Conservation (phyloP, 306 rosid genomes). For the Prinsepia uniflora region DNA sequence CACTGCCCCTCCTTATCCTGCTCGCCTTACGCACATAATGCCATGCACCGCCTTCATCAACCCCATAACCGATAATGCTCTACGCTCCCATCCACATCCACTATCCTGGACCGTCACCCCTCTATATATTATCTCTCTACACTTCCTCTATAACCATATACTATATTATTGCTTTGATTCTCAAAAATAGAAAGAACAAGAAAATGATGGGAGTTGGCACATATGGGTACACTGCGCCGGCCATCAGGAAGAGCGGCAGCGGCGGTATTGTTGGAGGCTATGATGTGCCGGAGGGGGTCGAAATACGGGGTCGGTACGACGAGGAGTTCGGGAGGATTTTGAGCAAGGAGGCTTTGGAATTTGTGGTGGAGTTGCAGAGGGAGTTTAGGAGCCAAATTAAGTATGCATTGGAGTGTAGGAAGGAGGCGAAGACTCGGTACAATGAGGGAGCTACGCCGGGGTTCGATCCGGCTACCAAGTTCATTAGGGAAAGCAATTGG, state of each 20-base stretch:
- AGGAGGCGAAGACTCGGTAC: slow-evolving; percentile 61
- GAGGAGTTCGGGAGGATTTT: slow-evolving; percentile 58
- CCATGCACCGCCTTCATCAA: slow-evolving; percentile 23
- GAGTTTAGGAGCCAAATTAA: slow-evolving; percentile 63
- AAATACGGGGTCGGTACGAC: slow-evolving; percentile 67
- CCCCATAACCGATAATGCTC: slow-evolving; percentile 25
- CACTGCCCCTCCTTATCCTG: slow-evolving; percentile 21
- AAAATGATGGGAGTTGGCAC: slow-evolving; percentile 37
- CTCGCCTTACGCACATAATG: slow-evolving; percentile 27
- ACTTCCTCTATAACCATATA: not conserved
- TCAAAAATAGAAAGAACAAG: not conserved
- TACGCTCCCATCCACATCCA: slow-evolving; percentile 6
- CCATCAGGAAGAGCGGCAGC: slow-evolving; percentile 4
- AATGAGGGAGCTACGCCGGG: slow-evolving; percentile 68
- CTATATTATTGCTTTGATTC: not conserved
- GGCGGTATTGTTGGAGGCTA: slow-evolving; percentile 26
- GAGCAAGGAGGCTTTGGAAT: slow-evolving; percentile 66
- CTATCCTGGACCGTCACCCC: not conserved
- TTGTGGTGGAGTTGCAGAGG: slow-evolving; percentile 66
- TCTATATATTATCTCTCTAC: not conserved
- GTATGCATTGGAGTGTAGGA: slow-evolving; percentile 72
- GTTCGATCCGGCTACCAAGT: slow-evolving; percentile 65
- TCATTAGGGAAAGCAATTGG: slow-evolving; percentile 66
- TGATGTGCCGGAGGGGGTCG: slow-evolving; percentile 70
- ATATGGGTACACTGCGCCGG: slow-evolving; percentile 18